A percentile compares a stretch with the other conserved stretches of the same genome.
Evolutionary conservation across 331 rosid species (phyloP).

Genomic region (Acacia pycnantha): DNA sequence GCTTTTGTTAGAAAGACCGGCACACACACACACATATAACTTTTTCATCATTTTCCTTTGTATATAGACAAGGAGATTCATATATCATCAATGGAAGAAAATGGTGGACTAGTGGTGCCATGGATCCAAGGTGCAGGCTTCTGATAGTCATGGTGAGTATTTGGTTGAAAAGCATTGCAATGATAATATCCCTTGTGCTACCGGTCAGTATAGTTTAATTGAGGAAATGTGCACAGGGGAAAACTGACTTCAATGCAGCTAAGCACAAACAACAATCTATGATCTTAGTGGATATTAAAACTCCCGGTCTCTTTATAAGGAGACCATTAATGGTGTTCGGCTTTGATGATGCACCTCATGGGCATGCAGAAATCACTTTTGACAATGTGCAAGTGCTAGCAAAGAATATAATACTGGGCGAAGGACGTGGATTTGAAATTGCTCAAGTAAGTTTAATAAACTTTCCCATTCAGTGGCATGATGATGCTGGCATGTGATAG

Average conservation of each 20-base stretch:
- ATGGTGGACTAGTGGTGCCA: constrained; percentile 99
- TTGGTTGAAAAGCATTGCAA: constrained; percentile 22
- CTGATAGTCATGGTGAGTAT: constrained; percentile 88
- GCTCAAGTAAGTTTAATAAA: constrained; percentile 67
- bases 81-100: constrained; percentile 83
- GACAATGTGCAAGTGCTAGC: constrained; percentile 79
- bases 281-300: constrained; percentile 84
- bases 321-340: constrained; percentile 89
- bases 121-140: constrained; percentile 95
- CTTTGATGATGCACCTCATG: constrained; percentile 98
- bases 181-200: constrained; percentile 3
- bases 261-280: constrained; percentile 92
- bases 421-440: constrained; percentile 97
- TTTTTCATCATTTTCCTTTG: constrained; percentile 6
- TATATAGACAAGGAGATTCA: constrained; percentile 75
- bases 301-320: constrained; percentile 78
- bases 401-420: constrained; percentile 78
- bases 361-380: constrained; percentile 86
- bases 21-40: not conserved
- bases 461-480: not conserved
- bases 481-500: constrained; percentile 15
- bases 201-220: constrained; percentile 27
- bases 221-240: constrained; percentile 57
- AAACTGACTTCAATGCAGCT: constrained; percentile 81
- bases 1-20: constrained; percentile 14